Evolutionary conservation across 2,329 filamentous ascomycete species (phyloP).

Genomic region (Teratosphaeria epicoccoides): DNA sequence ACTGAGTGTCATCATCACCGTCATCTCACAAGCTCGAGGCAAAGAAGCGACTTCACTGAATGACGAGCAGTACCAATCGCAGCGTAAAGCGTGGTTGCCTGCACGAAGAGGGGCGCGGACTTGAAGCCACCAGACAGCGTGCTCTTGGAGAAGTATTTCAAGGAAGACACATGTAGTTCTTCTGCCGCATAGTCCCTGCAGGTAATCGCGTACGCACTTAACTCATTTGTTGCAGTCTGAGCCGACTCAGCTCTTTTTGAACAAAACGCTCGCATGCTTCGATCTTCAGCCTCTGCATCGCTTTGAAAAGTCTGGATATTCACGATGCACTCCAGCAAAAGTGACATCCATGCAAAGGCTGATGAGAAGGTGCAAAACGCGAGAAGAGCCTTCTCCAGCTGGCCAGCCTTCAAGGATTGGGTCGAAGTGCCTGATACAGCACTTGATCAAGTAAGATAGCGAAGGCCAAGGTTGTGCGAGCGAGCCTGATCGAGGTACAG

Average conservation of each 20-base stretch:
- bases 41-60: no score
- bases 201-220: background rate
- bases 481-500: background rate
- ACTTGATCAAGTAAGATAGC: conserved; percentile 8
- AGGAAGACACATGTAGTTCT: no score
- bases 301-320: background rate
- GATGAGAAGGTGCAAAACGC: conserved; percentile 9
- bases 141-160: no score
- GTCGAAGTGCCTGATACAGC: conserved; percentile 13
- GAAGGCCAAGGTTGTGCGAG: background rate
- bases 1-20: no score
- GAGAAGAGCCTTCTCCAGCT: conserved; percentile 13
- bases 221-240: background rate
- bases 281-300: background rate
- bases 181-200: background rate
- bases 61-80: no score
- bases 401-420: conserved; percentile 14
- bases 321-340: background rate
- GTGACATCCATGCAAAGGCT: background rate
- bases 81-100: no score
- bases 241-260: background rate
- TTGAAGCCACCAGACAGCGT: no score
- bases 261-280: background rate
- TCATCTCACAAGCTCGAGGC: no score
- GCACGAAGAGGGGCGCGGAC: no score